Base-by-base conservation (phyloP, 768 basidiomycete species). In the Coprinopsis strossmayeri region DNA sequence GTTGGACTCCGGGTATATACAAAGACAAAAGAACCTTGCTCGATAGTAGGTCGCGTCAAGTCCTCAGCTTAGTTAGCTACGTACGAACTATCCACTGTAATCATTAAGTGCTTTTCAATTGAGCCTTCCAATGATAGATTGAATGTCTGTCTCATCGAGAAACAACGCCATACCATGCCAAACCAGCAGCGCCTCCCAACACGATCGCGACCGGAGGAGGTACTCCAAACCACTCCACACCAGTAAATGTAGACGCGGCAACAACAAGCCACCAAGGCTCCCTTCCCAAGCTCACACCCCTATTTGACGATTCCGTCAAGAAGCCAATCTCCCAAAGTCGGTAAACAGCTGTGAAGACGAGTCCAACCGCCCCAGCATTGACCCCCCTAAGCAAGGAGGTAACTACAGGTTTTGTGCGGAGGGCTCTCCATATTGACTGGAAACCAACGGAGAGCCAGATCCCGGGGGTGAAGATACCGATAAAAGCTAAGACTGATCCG, bases 391-490 rank as follows among this genome's bases (percentile, higher is more conserved):
- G 41, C 9, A 66, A 37, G 49, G 66, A 64, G 0, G 60, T 50
- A 5, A 69, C 63, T 17, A 51, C 58, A 43, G 57, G 59, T 30
- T 61, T 55, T 35, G 60, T 63, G 38, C 68, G 52, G 30, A 70
- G 44, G 3, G 55, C 58, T 15, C 62, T 58, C 65, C 68, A 69
- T 13, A 68, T 26, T 48, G 64, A 61, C 51, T 69, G 69, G 42
- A 69, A 65, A 0, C 64, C 69, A 34, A 67, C 41, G 5, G 64
- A 64, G 30, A 72, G 56, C 59, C 63, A 63, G 20, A 71, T 53
- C 9, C 77, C 78, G 0, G 77, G 77, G 3, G 65, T 51, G 55
- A 79, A 78, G 38, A 78, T 76, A 7, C 73, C 77, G 12, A 76
- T 21, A 57, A 64, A 76, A 12, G 69, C 76, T n/a, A 78, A 59